Evolutionary conservation across 2,329 filamentous ascomycete species (phyloP), one percentile per base, ranked within the genome.

Genomic region (Penicillium sp.): DNA sequence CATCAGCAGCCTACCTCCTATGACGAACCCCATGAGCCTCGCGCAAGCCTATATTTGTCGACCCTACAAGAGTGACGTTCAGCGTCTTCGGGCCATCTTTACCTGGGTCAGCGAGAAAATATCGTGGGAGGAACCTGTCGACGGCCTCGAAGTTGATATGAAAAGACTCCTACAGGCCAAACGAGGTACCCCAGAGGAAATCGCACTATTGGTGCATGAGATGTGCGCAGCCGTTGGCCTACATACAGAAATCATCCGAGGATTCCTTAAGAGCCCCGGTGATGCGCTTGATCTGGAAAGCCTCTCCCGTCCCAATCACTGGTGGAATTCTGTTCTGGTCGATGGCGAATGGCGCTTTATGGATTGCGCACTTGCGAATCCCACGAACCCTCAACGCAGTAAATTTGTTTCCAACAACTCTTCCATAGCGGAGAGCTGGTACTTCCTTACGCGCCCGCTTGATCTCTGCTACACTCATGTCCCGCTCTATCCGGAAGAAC

Each of bases 61-160:
- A 29, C 96, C 94, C 0, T 96, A 97, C 73, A 85, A 93, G 59
- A 97, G 91, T 74, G 93, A 97, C 67, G 91, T 97, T 0, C 94
- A 99, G 73, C 86, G 93, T 36, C 78, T 99, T 27, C 86, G 96
- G 25, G 93, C 94, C 17, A 97, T 99, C 61, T 99, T 97, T 70
- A 97, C 90, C 1, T 99, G 93, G 93, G 91, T 96, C 6, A 86
- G 91, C n/a, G 94, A 99, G 72, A 92, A 93, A 66, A 88, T 99
- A 56, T 85, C 85, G 33, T 99, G 94, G 94, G 94, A 99, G 53
- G 93, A 97, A 68, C 92, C 96, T 63, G 92, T 91, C 62, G 91
- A 96, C 65, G 89, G 88, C n/a, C 83, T 89, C 8, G 79, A 77
- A 19, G 71, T 94, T 52, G 92, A 99, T 72, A 89, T 92, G 2